Evolutionary conservation across 306 rosid genomes (phyloP).

Genomic region (cucumber (Cucumis sativus)): DNA sequence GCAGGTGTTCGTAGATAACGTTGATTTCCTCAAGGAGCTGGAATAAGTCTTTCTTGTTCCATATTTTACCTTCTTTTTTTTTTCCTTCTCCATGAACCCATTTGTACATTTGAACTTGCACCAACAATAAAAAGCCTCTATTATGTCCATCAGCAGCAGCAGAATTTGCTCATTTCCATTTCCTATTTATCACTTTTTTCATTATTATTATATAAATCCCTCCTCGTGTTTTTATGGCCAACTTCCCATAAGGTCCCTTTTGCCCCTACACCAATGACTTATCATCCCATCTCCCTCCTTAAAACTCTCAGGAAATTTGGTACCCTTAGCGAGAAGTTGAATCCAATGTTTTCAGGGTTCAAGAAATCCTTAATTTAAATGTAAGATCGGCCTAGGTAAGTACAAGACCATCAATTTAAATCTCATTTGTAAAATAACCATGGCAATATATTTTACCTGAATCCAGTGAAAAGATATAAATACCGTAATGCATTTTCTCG

Average conservation of each 20-base stretch:
- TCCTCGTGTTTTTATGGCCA: background rate
- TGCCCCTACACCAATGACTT: background rate
- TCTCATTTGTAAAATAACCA: no score
- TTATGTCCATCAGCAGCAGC: background rate
- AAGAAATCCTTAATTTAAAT: no score
- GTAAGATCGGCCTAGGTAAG: no score
- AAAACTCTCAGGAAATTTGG: background rate
- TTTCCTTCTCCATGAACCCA: background rate
- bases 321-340: background rate
- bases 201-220: background rate
- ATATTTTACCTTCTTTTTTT: background rate
- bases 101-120: background rate
- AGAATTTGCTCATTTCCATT: background rate
- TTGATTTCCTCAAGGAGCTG: conserved; percentile 66
- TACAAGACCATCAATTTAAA: background rate
- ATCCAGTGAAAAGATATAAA: background rate
- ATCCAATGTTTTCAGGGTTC: background rate
- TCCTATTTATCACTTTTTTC: background rate
- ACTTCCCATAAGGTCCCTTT: background rate
- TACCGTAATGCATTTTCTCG: no score
- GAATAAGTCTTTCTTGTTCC: conserved; percentile 21
- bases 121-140: background rate
- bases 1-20: conserved; percentile 94
- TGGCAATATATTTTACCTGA: background rate
- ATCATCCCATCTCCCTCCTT: background rate